Evolutionary conservation across 108 stramenopile species (phyloP).

Genomic region (Fragilariopsis cylindrus): DNA sequence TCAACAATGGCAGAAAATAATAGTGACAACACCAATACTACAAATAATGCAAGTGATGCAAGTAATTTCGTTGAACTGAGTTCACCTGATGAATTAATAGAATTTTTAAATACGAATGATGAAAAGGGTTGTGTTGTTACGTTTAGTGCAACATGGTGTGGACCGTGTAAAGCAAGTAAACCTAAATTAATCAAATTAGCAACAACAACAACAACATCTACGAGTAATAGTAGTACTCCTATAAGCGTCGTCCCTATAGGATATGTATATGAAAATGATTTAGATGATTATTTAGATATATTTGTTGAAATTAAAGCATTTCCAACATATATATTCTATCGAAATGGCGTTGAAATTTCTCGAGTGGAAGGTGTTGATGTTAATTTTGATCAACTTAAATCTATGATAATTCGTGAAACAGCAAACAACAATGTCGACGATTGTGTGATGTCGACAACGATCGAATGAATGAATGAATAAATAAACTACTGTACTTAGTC

Average conservation of each 20-base stretch:
- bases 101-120: conserved; percentile 30
- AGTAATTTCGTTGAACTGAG: conserved; percentile 25
- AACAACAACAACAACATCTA: neutral
- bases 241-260: conserved; percentile 37
- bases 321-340: conserved; percentile 73
- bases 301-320: conserved; percentile 58
- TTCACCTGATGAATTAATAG: conserved; percentile 17
- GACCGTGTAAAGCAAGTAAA: conserved; percentile 73
- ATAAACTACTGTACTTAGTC: too few species aligned
- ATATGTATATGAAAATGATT: conserved; percentile 67
- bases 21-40: too few species aligned
- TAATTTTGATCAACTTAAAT: conserved; percentile 40
- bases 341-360: conserved; percentile 42
- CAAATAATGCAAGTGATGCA: neutral
- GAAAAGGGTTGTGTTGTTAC: conserved; percentile 37
- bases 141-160: conserved; percentile 73
- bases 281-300: conserved; percentile 47
- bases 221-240: too few species aligned
- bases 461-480: too few species aligned
- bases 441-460: too few species aligned
- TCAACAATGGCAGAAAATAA: too few species aligned
- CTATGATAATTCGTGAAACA: conserved; percentile 22
- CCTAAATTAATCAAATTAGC: conserved; percentile 47
- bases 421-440: too few species aligned
- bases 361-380: conserved; percentile 76